Percentiles rank a stretch among this genome's conserved stretches.
Conservation (phyloP, 2,329 filamentous ascomycete genomes). For the Fusarium sp. region DNA sequence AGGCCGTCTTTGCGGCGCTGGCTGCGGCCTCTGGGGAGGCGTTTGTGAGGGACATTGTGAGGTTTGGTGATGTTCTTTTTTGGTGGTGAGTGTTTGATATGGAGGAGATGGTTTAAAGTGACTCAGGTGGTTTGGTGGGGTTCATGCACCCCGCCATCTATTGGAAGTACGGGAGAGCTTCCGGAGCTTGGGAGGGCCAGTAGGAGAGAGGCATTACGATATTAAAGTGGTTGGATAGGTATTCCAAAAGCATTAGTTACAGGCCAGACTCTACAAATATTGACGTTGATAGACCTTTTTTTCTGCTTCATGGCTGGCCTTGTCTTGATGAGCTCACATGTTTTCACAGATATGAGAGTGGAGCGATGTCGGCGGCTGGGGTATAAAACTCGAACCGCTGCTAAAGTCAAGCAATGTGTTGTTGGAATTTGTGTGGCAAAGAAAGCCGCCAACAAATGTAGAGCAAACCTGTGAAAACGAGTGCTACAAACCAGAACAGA, state of each 20-base stretch:
- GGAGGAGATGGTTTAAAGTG: not conserved
- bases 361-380: conserved; percentile 24
- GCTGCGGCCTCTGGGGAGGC: conserved; percentile 84
- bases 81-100: not conserved
- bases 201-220: not conserved
- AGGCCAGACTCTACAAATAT: not conserved
- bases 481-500: not conserved
- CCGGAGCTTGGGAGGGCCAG: not conserved
- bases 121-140: conserved; percentile 29
- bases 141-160: conserved; percentile 41
- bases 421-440: not conserved
- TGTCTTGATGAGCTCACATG: not conserved
- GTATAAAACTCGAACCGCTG: not conserved
- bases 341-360: not conserved
- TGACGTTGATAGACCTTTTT: not conserved
- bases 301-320: not conserved
- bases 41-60: conserved; percentile 87
- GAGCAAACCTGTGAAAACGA: not conserved
- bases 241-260: not conserved
- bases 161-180: conserved; percentile 9
- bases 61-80: not conserved
- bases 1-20: conserved; percentile 81
- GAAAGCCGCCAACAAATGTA: not conserved
- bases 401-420: not conserved
- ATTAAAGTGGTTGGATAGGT: not conserved